Percentiles rank a stretch among this genome's conserved stretches.
Evolutionary conservation across 164 flowering plant species (phyloP).

Genomic region (Nymphaea thermarum): DNA sequence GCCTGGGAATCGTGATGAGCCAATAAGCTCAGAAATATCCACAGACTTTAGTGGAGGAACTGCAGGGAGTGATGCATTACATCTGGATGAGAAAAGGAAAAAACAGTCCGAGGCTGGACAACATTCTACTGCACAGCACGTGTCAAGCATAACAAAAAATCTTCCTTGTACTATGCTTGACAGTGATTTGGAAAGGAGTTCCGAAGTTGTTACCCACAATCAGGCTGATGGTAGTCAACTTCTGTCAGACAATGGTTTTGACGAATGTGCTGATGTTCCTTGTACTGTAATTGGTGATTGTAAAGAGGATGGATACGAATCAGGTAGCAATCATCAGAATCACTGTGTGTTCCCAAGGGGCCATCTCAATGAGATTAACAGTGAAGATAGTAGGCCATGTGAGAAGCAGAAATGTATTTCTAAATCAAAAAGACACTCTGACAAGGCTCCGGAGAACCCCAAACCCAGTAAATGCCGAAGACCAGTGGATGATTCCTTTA

Average conservation of each 20-base stretch:
- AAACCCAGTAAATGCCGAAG: conserved; percentile 67
- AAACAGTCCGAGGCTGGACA: conserved; percentile 1
- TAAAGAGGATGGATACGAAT: not conserved
- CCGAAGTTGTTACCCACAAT: not conserved
- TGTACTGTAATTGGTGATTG: not conserved
- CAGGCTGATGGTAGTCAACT: conserved; percentile 14
- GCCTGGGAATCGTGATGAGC: conserved; percentile 27
- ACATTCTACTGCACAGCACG: conserved; percentile 16
- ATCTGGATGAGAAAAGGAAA: conserved; percentile 2
- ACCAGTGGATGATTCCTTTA: conserved; percentile 24
- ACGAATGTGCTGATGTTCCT: not conserved
- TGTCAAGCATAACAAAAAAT: conserved; percentile 18
- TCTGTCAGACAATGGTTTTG: not conserved
- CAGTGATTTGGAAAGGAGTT: conserved; percentile 7
- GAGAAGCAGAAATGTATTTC: conserved; percentile 5
- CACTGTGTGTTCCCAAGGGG: not conserved
- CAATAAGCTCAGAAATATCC: conserved; percentile 15
- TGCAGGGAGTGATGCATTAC: conserved; percentile 2
- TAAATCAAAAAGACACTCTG: conserved; percentile 68
- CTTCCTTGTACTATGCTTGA: not conserved
- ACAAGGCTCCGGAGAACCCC: conserved; percentile 61
- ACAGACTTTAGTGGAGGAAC: conserved; percentile 21
- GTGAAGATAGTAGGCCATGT: not conserved
- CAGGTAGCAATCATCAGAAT: not conserved
- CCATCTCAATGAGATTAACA: not conserved